Base-by-base conservation (phyloP, 208 protist species). In the Angomonas deanei region DNA sequence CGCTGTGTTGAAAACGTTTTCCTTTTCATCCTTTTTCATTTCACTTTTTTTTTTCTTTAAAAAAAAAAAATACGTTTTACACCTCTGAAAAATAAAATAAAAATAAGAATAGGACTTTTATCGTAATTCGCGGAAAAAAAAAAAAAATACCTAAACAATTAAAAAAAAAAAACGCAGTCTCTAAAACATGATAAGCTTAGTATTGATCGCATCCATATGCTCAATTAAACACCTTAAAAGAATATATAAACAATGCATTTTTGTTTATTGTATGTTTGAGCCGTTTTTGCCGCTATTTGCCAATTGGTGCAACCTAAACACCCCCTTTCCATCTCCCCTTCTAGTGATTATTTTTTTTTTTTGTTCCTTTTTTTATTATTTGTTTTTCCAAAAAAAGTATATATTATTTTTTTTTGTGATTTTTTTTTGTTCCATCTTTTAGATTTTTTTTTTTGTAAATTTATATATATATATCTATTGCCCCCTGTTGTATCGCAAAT, bases 321-420 rank as follows among this genome's bases (percentile, higher is more conserved):
- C n/a, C n/a, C n/a, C n/a, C n/a, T n/a, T n/a, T n/a, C n/a, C n/a
- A n/a, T n/a, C n/a, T n/a, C n/a, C n/a, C n/a, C n/a, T n/a, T n/a
- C n/a, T n/a, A n/a, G n/a, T n/a, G n/a, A n/a, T n/a, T 58, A 54
- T 39, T 63, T 47, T 36, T 38, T 63, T 59, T 52, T 58, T 28
- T 6, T 48, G 28, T 69, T 38, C 34, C 42, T 48, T 66, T 38
- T 53, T 8, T 32, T 33, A 11, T 66, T 5, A 36, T 26, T 65
- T 36, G 4, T 59, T 31, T 55, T 65, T 42, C 23, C 21, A 13
- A 56, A 15, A 64, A 19, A 28, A 28, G 19, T 5, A 53, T 38
- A 38, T 38, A 38, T 6, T 26, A 42, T 26, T 38, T 2, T 26
- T 17, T 60, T 42, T 60, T 47, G 6, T 17, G 3, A n/a, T 42